Evolutionary conservation across 2,329 filamentous ascomycete species (phyloP).

Genomic region (Rutstroemia sp.): DNA sequence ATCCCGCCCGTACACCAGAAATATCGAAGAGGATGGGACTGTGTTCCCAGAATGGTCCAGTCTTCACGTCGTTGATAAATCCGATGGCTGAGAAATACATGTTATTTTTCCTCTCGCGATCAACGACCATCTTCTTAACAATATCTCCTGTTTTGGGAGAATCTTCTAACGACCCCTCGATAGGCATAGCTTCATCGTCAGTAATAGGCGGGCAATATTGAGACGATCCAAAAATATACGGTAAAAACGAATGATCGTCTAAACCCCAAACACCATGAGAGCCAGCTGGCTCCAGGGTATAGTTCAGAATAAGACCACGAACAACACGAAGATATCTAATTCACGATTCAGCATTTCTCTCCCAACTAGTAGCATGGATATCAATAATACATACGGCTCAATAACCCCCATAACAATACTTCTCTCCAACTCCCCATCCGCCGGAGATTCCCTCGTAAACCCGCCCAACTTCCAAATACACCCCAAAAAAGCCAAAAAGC

Average conservation of each 20-base stretch:
- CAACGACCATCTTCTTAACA: conserved; percentile 54
- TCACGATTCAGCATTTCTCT: conserved; percentile 6
- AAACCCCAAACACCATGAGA: conserved; percentile 97
- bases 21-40: conserved; percentile 93
- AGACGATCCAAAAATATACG: conserved; percentile 92
- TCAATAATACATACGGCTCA: conserved; percentile 57
- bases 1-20: conserved; percentile 83
- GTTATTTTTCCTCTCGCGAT: conserved; percentile 57
- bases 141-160: conserved; percentile 68
- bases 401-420: conserved; percentile 75
- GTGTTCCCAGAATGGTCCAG: conserved; percentile 93
- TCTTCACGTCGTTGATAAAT: conserved; percentile 97
- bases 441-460: conserved; percentile 50
- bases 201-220: conserved; percentile 74
- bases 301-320: conserved; percentile 76
- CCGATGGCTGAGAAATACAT: conserved; percentile 95
- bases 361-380: conserved; percentile 20
- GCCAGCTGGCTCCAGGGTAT: conserved; percentile 89
- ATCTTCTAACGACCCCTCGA: conserved; percentile 67
- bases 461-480: conserved; percentile 84
- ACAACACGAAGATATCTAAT: conserved; percentile 71
- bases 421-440: conserved; percentile 57
- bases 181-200: conserved; percentile 55
- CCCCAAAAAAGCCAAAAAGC: conserved; percentile 85
- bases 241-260: conserved; percentile 92